phyloP scores from a whole-genome alignment of 257 asterid genomes.

The Plantago elongata region DNA sequence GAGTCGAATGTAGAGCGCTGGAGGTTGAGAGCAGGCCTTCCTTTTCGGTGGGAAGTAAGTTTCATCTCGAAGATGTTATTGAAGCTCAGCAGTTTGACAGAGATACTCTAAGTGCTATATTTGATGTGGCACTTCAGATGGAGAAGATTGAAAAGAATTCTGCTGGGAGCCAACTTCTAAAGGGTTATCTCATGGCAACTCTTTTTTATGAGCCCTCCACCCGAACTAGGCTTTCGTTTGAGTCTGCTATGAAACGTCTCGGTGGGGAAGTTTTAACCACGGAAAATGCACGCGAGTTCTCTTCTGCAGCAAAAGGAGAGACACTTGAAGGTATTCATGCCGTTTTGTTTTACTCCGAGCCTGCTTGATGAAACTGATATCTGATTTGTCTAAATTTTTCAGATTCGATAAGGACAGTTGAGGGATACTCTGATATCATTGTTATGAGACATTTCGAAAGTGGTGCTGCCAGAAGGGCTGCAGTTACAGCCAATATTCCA shows the following conservation, averaged over 20 bases:
- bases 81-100: constrained; percentile 93
- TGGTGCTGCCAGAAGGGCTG: constrained; percentile 94
- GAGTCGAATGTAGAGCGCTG: constrained; percentile 44
- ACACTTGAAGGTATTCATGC: constrained; percentile 76
- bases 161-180: constrained; percentile 58
- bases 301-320: constrained; percentile 97
- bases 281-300: constrained; percentile 92
- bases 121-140: constrained; percentile 85
- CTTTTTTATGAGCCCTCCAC: constrained; percentile 93
- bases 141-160: constrained; percentile 82
- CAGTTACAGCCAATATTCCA: constrained; percentile 70
- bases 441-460: constrained; percentile 98
- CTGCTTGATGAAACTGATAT: not conserved
- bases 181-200: constrained; percentile 90
- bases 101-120: constrained; percentile 68
- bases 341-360: constrained; percentile 10
- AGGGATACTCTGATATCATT: constrained; percentile 84
- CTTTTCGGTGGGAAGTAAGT: constrained; percentile 40
- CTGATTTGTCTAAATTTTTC: constrained; percentile 24
- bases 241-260: constrained; percentile 89
- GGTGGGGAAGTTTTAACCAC: constrained; percentile 91
- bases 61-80: constrained; percentile 70
- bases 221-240: constrained; percentile 94
- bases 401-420: constrained; percentile 88
- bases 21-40: constrained; percentile 38